Evolutionary conservation across 2,329 filamentous ascomycete genomes (phyloP).

Genomic region (Nothopassalora personata): DNA sequence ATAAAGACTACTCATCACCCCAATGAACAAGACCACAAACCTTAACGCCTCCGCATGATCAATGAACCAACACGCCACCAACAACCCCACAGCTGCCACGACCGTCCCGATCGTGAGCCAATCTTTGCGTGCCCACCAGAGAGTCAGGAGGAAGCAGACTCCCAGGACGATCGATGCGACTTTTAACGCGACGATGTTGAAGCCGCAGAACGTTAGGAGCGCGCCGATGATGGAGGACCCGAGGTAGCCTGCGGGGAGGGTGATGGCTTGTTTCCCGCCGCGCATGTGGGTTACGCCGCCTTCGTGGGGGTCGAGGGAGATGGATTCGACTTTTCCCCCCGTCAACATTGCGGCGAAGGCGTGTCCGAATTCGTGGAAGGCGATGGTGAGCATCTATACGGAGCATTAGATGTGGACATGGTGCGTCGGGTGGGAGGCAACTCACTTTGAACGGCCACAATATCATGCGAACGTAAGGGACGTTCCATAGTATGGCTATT

Average conservation of each 20-base stretch:
- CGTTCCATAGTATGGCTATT: conserved; percentile 73
- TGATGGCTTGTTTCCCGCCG: conserved; percentile 64
- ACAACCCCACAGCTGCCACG: conserved; percentile 61
- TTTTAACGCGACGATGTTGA: conserved; percentile 76
- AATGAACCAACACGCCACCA: conserved; percentile 76
- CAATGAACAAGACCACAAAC: conserved; percentile 67
- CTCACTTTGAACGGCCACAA: conserved; percentile 75
- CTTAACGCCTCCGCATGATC: conserved; percentile 66
- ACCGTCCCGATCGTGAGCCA: conserved; percentile 72
- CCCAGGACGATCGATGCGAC: conserved; percentile 68
- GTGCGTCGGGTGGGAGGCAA: not conserved
- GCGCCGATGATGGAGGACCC: conserved; percentile 73
- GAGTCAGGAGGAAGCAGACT: conserved; percentile 68
- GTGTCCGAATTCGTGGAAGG: conserved; percentile 75
- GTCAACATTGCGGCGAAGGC: conserved; percentile 67
- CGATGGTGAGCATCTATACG: conserved; percentile 69
- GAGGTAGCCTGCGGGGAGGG: conserved; percentile 71
- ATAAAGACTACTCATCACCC: conserved; percentile 75
- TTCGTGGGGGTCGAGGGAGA: conserved; percentile 68
- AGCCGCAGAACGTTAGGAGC: conserved; percentile 71
- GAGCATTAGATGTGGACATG: not conserved
- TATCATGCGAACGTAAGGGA: conserved; percentile 68
- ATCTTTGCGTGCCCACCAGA: conserved; percentile 76
- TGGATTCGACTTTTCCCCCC: conserved; percentile 67
- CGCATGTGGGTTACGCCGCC: conserved; percentile 74